Conservation (phyloP, 345 rosid genomes). For the Camelina laxa region DNA sequence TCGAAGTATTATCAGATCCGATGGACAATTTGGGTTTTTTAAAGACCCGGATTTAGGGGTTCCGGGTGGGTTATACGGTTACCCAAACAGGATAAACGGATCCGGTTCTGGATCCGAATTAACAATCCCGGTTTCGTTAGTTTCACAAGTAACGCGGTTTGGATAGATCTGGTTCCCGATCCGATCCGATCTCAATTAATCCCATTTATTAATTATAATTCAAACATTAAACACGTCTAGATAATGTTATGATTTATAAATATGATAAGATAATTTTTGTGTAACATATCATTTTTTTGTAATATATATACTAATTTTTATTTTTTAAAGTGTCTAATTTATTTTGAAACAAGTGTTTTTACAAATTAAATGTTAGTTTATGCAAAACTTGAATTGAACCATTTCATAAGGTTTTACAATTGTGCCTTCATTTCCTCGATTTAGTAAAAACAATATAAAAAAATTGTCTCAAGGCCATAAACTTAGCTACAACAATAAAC, state of each 20-base stretch:
- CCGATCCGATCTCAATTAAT: constrained; percentile 26
- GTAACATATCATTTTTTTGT: too few relatives aligned
- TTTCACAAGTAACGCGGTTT: background rate
- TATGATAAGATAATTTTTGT: background rate
- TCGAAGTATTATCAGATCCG: constrained; percentile 41
- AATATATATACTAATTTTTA: too few relatives aligned
- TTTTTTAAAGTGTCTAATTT: too few relatives aligned
- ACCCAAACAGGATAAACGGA: constrained; percentile 16
- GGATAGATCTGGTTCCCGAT: constrained; percentile 9
- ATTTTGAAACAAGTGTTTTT: too few relatives aligned
- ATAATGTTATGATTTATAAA: background rate
- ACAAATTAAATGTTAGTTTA: too few relatives aligned
- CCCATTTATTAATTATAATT: background rate
- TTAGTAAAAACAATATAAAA: background rate
- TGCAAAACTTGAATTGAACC: too few relatives aligned
- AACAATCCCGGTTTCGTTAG: constrained; percentile 13
- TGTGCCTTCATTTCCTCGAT: background rate
- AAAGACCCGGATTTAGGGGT: constrained; percentile 30
- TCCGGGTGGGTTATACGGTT: constrained; percentile 26
- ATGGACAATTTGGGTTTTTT: constrained; percentile 26
- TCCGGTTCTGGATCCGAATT: constrained; percentile 16
- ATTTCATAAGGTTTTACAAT: background rate
- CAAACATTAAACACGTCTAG: background rate
- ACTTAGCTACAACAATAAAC: constrained; percentile 11
- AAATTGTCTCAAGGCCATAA: background rate